Percentiles rank a stretch among this genome's conserved stretches.
Conservation (phyloP, 2,329 filamentous ascomycete genomes). For the Tolypocladium album region DNA sequence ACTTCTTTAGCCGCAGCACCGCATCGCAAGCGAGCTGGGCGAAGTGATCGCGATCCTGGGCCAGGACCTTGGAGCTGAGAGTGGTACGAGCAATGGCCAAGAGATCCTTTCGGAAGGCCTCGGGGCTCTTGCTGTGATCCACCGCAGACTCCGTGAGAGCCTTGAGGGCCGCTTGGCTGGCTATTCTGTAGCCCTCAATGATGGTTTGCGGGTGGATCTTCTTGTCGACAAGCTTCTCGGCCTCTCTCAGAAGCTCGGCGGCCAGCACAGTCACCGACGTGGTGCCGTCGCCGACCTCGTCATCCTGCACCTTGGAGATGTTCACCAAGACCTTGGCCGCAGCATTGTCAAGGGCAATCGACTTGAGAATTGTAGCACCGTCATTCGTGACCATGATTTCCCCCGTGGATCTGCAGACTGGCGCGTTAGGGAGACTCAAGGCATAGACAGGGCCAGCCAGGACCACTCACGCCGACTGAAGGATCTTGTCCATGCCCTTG, state of each 20-base stretch:
- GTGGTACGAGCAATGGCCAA: slow-evolving; percentile 88
- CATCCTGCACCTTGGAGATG: slow-evolving; percentile 98
- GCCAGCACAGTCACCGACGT: slow-evolving; percentile 96
- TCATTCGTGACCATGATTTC: slow-evolving; percentile 99
- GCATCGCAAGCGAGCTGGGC: slow-evolving; percentile 83
- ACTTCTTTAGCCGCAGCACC: slow-evolving; percentile 78
- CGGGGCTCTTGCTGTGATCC: slow-evolving; percentile 75
- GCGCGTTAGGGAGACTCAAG: slow-evolving; percentile 1
- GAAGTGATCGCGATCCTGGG: slow-evolving; percentile 90
- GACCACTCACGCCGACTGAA: slow-evolving; percentile 77
- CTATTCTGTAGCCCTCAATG: slow-evolving; percentile 98
- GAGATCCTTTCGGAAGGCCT: slow-evolving; percentile 82
- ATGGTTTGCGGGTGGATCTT: slow-evolving; percentile 99
- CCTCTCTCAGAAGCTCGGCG: slow-evolving; percentile 88
- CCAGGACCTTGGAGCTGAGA: slow-evolving; percentile 91
- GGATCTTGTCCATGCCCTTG: slow-evolving; percentile 98
- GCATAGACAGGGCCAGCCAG: slow-evolving; percentile 1
- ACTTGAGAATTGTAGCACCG: slow-evolving; percentile 95
- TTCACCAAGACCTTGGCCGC: slow-evolving; percentile 98
- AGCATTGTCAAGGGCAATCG: slow-evolving; percentile 95
- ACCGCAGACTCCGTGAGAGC: slow-evolving; percentile 78
- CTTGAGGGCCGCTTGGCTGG: slow-evolving; percentile 74
- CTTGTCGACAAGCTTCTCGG: slow-evolving; percentile 92
- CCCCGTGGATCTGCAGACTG: slow-evolving; percentile 62
- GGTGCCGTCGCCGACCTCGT: slow-evolving; percentile 95